A percentile compares a stretch with the other conserved stretches of the same genome.
Evolutionary conservation across 305 asterid genomes (phyloP).

Genomic region (Fraxinus sp.): DNA sequence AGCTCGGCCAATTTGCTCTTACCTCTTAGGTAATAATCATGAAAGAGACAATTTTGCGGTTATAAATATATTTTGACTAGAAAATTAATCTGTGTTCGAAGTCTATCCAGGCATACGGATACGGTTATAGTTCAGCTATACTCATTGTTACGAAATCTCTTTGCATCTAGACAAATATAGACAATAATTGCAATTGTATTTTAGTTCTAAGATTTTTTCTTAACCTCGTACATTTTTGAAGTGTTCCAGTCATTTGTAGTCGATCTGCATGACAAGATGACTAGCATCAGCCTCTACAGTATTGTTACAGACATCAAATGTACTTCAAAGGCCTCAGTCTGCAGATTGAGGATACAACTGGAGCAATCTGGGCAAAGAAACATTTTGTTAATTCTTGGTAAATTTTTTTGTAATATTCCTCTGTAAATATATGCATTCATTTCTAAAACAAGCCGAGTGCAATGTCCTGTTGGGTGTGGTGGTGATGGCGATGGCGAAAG

Average conservation of each 20-base stretch:
- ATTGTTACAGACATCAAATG: conserved; percentile 51
- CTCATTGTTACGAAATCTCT: not conserved
- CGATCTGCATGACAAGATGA: conserved; percentile 90
- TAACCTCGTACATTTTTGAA: conserved; percentile 47
- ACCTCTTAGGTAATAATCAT: not conserved
- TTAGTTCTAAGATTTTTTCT: conserved; percentile 15
- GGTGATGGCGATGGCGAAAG: too few species aligned
- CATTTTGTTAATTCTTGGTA: conserved; percentile 77
- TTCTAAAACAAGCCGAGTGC: conserved; percentile 8
- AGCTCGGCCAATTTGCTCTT: conserved; percentile 3
- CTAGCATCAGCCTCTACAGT: conserved; percentile 82
- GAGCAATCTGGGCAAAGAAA: conserved; percentile 75
- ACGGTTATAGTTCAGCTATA: not conserved
- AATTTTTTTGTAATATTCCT: conserved; percentile 11
- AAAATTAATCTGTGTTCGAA: not conserved
- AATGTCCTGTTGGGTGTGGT: not conserved
- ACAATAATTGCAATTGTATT: not conserved
- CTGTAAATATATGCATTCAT: conserved; percentile 6
- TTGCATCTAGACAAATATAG: not conserved
- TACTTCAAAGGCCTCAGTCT: conserved; percentile 46
- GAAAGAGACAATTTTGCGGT: not conserved
- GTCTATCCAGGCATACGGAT: not conserved
- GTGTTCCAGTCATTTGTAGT: conserved; percentile 78
- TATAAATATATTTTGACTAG: not conserved
- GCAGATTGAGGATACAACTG: conserved; percentile 73